A percentile compares a stretch with the other conserved stretches of the same genome.
Conservation (phyloP, 441 rosid genomes). For the Daphne laureola region DNA sequence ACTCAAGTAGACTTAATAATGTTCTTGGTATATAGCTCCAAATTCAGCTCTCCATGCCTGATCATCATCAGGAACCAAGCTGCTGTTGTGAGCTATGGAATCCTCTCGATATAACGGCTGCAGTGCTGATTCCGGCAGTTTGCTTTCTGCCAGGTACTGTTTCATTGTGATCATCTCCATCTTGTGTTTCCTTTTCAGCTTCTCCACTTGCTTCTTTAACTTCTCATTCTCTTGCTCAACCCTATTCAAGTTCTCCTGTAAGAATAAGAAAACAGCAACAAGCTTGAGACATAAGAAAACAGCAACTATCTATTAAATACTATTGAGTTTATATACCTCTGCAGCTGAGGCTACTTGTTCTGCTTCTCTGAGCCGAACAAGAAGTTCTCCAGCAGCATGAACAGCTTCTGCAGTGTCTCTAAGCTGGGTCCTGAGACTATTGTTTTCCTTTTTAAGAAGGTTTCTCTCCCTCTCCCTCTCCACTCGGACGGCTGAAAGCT, state of each 20-base stretch:
- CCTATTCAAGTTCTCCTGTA: conserved; percentile 49
- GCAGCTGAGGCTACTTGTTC: conserved; percentile 69
- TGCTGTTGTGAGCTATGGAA: conserved; percentile 26
- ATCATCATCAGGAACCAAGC: conserved; percentile 35
- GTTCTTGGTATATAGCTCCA: conserved; percentile 71
- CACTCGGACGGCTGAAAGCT: conserved; percentile 66
- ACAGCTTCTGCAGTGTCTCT: conserved; percentile 96
- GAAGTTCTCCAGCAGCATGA: conserved; percentile 97
- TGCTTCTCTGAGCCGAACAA: conserved; percentile 81
- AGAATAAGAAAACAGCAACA: conserved; percentile 1
- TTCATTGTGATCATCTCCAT: conserved; percentile 85
- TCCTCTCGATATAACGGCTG: conserved; percentile 42
- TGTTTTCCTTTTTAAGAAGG: conserved; percentile 63
- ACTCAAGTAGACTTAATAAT: conserved; percentile 24
- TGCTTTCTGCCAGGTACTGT: conserved; percentile 75
- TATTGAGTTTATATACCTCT: conserved; percentile 50
- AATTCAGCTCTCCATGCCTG: conserved; percentile 86
- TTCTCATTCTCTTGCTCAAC: conserved; percentile 69
- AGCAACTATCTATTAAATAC: no score
- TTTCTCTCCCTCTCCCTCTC: conserved; percentile 76
- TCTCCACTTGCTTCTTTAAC: conserved; percentile 81
- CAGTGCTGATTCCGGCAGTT: conserved; percentile 78
- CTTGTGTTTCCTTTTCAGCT: conserved; percentile 81
- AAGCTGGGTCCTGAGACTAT: conserved; percentile 67
- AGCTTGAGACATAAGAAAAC: conserved; percentile 2